A percentile compares a stretch with the other conserved stretches of the same genome.
Conservation (phyloP, 2,329 filamentous ascomycete species). For the Chlorencoelia australis region DNA sequence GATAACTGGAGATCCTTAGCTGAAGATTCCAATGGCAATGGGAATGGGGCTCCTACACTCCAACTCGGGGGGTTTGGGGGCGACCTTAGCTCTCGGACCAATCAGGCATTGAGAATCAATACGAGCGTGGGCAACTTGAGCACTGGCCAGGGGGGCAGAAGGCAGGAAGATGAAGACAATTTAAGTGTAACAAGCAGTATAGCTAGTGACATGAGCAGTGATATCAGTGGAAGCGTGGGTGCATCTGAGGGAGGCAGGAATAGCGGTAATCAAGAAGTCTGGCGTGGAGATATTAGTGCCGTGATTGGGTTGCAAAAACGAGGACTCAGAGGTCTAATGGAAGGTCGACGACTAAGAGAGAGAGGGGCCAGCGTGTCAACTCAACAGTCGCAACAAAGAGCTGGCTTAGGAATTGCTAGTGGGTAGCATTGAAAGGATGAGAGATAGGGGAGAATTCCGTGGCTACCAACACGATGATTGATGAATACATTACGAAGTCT, state of each 20-base stretch:
- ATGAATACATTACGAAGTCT: conserved; percentile 7
- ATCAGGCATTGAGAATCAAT: conserved; percentile 36
- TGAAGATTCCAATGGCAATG: conserved; percentile 24
- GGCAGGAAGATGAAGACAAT: conserved; percentile 27
- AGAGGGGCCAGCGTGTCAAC: conserved; percentile 38
- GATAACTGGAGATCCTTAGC: conserved; percentile 39
- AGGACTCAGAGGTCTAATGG: conserved; percentile 86
- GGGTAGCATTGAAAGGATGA: conserved; percentile 1
- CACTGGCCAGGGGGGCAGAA: conserved; percentile 24
- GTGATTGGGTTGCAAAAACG: conserved; percentile 95
- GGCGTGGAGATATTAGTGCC: conserved; percentile 72
- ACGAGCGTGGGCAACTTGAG: conserved; percentile 34
- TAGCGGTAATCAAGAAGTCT: conserved; percentile 50
- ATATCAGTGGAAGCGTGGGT: conserved; percentile 26
- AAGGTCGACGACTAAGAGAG: conserved; percentile 77
- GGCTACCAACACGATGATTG: too few species aligned
- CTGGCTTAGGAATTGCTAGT: conserved; percentile 43
- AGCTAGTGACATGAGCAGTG: conserved; percentile 21
- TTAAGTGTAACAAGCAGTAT: conserved; percentile 22
- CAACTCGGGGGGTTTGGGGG: conserved; percentile 14
- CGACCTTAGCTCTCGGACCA: conserved; percentile 12
- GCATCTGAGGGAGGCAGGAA: conserved; percentile 31
- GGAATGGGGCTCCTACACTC: conserved; percentile 5
- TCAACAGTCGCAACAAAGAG: conserved; percentile 28
- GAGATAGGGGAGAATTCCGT: background rate